Evolutionary conservation across 345 rosid species (phyloP).

Genomic region (Aquilaria malaccensis): DNA sequence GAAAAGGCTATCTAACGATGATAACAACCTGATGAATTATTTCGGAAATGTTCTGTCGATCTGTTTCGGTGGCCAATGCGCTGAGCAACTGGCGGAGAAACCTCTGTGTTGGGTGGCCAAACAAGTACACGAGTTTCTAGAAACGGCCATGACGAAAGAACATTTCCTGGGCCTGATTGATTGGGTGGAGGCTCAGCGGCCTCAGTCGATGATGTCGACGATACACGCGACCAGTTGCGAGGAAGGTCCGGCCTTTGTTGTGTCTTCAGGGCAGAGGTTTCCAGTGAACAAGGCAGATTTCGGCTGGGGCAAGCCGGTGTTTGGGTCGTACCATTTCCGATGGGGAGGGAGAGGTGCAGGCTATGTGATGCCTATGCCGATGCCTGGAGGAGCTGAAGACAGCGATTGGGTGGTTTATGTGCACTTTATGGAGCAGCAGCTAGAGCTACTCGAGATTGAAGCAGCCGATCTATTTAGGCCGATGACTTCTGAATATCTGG

Average conservation of each 20-base stretch:
- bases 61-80: constrained; percentile 28
- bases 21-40: constrained; percentile 21
- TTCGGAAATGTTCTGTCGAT: constrained; percentile 68
- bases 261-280: constrained; percentile 58
- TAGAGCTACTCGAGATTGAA: constrained; percentile 8
- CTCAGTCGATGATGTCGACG: constrained; percentile 35
- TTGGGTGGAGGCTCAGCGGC: constrained; percentile 65
- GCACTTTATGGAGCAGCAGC: constrained; percentile 6
- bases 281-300: constrained; percentile 37
- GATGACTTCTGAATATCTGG: constrained; percentile 1
- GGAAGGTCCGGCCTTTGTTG: constrained; percentile 48
- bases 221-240: constrained; percentile 26
- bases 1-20: constrained; percentile 20
- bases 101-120: constrained; percentile 43
- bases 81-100: constrained; percentile 21
- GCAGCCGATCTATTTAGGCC: constrained; percentile 6
- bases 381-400: constrained; percentile 19
- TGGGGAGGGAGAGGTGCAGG: constrained; percentile 50
- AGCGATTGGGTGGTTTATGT: constrained; percentile 66
- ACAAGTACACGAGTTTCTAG: constrained; percentile 41
- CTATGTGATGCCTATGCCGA: constrained; percentile 68
- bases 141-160: constrained; percentile 28
- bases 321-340: constrained; percentile 62
- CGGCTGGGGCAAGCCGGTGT: constrained; percentile 50
- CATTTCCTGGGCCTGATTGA: constrained; percentile 64